Percentiles rank a stretch among this genome's conserved stretches.
These are phyloP conservation scores for Metarhizium humberi DNA, from an alignment of 2,329 filamentous ascomycete species.

Conservation along the genomic window DNA sequence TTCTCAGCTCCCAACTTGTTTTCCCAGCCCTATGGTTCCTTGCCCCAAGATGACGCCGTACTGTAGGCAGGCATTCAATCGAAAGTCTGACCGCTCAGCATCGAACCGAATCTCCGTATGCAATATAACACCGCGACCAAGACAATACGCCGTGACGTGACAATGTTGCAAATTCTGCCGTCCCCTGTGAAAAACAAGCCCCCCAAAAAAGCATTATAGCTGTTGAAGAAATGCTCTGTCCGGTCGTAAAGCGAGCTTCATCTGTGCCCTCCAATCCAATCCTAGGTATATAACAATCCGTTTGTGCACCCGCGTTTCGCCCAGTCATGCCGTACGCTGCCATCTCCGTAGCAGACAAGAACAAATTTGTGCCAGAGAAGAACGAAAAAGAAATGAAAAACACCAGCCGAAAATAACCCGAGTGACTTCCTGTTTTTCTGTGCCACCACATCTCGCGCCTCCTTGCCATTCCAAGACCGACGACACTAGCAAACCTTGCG, in stretches of 20 bases:
- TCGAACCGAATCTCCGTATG: constrained; percentile 2
- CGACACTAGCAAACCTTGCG: constrained; percentile 7
- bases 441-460: constrained; percentile 13
- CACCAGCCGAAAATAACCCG: constrained; percentile 5
- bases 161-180: constrained; percentile 9
- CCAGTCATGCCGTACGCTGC: constrained; percentile 11
- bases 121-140: constrained; percentile 7
- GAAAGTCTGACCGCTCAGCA: background rate
- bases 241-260: constrained; percentile 6
- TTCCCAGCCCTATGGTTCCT: background rate
- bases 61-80: background rate
- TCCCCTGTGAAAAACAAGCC: constrained; percentile 9
- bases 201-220: constrained; percentile 8
- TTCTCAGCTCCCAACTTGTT: background rate
- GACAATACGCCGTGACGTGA: constrained; percentile 10
- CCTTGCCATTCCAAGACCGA: constrained; percentile 1
- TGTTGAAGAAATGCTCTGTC: constrained; percentile 10
- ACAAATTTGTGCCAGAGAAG: constrained; percentile 5
- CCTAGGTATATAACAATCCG: constrained; percentile 13
- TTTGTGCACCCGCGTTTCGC: constrained; percentile 11
- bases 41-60: constrained; percentile 5
- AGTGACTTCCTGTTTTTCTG: constrained; percentile 7
- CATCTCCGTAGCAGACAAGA: constrained; percentile 4
- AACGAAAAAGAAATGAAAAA: constrained; percentile 4
- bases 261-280: constrained; percentile 8